These are phyloP conservation scores for Oryza nivara DNA, from an alignment of 176 grass and related monocot genomes.

Conservation along the genomic window DNA sequence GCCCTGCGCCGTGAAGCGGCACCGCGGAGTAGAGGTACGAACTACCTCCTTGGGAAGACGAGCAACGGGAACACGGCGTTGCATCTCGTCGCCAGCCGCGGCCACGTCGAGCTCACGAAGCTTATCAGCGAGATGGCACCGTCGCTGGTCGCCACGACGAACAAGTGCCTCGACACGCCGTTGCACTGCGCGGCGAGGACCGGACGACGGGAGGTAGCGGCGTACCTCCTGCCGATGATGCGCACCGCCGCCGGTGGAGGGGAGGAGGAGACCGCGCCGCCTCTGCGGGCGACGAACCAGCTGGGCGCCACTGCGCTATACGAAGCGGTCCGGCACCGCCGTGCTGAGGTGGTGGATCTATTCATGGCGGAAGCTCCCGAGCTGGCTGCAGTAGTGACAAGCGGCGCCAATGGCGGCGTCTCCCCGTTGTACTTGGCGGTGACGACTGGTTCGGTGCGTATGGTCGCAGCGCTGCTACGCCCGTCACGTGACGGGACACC, in stretches of 20 bases:
- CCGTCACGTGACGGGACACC: background rate
- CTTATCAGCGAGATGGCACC: background rate
- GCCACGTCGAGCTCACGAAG: background rate
- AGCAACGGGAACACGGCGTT: no score
- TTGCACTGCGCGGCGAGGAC: constrained; percentile 43
- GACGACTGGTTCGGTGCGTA: background rate
- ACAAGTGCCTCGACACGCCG: constrained; percentile 50
- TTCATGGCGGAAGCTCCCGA: constrained; percentile 6
- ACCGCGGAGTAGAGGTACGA: no score
- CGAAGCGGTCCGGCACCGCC: constrained; percentile 29
- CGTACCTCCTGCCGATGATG: constrained; percentile 23
- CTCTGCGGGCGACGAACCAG: constrained; percentile 19
- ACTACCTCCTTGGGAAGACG: no score
- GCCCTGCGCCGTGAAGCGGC: no score
- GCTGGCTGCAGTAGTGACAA: constrained; percentile 4
- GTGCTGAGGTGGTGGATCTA: background rate
- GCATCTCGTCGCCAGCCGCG: constrained; percentile 23
- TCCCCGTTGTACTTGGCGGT: constrained; percentile 57
- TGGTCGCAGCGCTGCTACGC: background rate
- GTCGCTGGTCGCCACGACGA: constrained; percentile 5
- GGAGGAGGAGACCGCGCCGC: no score
- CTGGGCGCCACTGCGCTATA: constrained; percentile 43
- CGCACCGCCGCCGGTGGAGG: no score
- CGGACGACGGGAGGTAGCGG: background rate
- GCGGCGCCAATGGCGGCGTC: no score